These are phyloP conservation scores for Syzygium aqueum DNA, from an alignment of 345 rosid genomes.

Conservation along the genomic window DNA sequence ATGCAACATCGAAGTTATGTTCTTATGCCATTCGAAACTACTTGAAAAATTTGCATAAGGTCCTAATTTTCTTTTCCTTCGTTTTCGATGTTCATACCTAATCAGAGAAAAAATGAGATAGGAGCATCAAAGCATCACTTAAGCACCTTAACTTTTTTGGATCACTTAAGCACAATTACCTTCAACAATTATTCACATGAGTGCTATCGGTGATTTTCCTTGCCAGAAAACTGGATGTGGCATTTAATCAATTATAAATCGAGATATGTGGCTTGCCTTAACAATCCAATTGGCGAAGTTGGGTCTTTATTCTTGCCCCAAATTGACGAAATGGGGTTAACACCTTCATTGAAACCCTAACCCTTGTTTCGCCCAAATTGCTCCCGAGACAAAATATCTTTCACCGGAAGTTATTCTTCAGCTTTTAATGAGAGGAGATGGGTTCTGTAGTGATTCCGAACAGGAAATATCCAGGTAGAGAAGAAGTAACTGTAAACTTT, in stretches of 20 bases:
- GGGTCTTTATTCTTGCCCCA: not conserved
- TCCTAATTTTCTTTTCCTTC: not conserved
- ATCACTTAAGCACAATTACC: rapidly evolving
- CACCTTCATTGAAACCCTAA: not conserved
- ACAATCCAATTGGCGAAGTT: not conserved
- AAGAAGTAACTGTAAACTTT: no score
- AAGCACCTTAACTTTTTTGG: rapidly evolving
- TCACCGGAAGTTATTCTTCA: no score
- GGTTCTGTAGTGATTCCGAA: no score
- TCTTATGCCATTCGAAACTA: not conserved
- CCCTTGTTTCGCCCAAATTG: not conserved
- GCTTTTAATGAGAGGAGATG: no score
- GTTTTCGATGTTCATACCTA: not conserved
- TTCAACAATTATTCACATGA: rapidly evolving
- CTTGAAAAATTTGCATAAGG: not conserved
- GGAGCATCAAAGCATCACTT: no score
- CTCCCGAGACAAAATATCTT: no score
- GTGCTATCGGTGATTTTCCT: rapidly evolving
- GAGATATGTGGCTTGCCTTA: rapidly evolving
- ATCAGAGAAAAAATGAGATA: no score
- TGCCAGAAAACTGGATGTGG: rapidly evolving
- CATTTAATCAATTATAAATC: not conserved
- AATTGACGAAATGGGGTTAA: not conserved
- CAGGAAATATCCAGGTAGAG: no score
- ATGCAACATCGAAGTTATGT: not conserved